Base-by-base conservation (phyloP, 2,329 filamentous ascomycete species). In the Paecilomyces niveus region DNA sequence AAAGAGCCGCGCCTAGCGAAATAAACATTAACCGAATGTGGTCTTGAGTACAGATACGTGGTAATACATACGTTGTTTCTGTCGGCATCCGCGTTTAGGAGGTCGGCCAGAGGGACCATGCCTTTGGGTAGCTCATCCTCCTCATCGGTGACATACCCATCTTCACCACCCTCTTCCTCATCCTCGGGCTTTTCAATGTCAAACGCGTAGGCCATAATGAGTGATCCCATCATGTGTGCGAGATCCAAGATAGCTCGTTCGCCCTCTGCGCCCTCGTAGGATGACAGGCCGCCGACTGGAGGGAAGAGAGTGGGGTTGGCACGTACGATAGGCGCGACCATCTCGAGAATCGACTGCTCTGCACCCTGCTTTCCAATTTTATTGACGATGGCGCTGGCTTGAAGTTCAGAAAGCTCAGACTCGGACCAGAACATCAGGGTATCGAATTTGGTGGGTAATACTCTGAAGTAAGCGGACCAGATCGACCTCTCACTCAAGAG, bases 161-260 rank as follows among this genome's bases (percentile, higher is more conserved):
- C 76, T 6, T 83, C 77, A 7, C 74, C 74, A 3, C 83, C 81
- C 2, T 85, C 83, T 1, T 85, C 83, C 0, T 84, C 79, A 3
- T 85, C 79, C 22, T 85, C 81, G 0, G 72, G 67, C 35, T 80
- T 80, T 63, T 86, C 84, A 6, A 96, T 82, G 64, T 96, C 92
- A 70, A 96, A 96, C 0, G 91, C 91, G 70, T 96, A 96, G 0
- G 91, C 88, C 91, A 96, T 95, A 64, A 96, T 93, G 15, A 89
- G 85, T 61, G 88, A 92, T 1, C 89, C 92, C 87, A 96, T 92
- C 8, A 85, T 82, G 70, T 96, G 91, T 56, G 89, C 88, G 18
- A 85, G 71, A 15, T 74, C 67, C 3, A 87, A 67, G 11, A 87
- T 73, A 24, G 79, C 72, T 57, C 78, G 74, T 57, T 81, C 64